Evolutionary conservation across 257 asterid genomes (phyloP).

Genomic region (Fraxinus anomala): DNA sequence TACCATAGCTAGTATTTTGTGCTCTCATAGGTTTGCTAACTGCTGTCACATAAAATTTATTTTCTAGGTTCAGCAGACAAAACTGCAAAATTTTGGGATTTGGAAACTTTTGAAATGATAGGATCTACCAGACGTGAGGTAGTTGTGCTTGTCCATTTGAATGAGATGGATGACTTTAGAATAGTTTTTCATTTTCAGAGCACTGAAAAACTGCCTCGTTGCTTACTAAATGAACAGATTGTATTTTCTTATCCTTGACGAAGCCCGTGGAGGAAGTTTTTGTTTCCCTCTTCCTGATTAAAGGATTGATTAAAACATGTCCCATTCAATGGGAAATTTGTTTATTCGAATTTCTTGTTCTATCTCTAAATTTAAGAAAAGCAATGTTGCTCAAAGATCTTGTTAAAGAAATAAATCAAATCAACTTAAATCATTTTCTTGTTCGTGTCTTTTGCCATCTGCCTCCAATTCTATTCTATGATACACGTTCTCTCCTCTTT

Average conservation of each 20-base stretch:
- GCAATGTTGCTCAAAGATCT: not conserved
- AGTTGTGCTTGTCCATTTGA: slow-evolving; percentile 27
- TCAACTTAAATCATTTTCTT: not conserved
- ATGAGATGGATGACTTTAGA: not conserved
- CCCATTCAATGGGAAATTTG: not conserved
- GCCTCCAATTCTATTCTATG: not conserved
- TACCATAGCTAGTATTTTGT: slow-evolving; percentile 6
- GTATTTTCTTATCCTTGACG: not conserved
- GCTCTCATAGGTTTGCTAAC: slow-evolving; percentile 15
- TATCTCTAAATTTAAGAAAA: not conserved
- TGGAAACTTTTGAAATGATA: slow-evolving; percentile 97
- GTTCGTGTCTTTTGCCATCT: not conserved
- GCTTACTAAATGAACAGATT: not conserved
- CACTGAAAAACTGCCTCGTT: not conserved
- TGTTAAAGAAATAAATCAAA: slow-evolving; percentile 19
- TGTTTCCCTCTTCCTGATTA: not conserved
- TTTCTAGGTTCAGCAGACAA: slow-evolving; percentile 93
- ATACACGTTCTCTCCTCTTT: not conserved
- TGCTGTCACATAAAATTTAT: slow-evolving; percentile 11
- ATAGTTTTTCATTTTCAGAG: not conserved
- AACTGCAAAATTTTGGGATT: slow-evolving; percentile 96
- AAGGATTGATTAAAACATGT: not conserved
- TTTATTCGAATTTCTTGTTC: slow-evolving; percentile 5
- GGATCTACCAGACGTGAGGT: slow-evolving; percentile 96
- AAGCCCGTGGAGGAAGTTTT: not conserved